Evolutionary conservation across 257 asterid species (phyloP), one percentile per base, ranked within the genome.

Genomic region (Solanum gracilifrons): DNA sequence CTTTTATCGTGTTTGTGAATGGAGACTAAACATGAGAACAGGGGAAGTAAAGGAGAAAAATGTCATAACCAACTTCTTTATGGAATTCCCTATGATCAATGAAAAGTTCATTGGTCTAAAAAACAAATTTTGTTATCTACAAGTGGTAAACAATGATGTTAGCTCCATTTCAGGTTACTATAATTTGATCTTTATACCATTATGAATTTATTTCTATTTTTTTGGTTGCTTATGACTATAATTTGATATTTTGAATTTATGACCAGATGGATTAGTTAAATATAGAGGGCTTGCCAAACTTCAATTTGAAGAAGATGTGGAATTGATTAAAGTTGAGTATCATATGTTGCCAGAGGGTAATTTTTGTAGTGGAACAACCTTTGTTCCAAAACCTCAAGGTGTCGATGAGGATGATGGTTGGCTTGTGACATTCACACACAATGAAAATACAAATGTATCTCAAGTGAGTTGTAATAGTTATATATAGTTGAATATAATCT

Each of bases 71-170:
- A 87, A 91, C 2, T 89, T 68, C 85, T 92, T 96, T 5, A 87
- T 95, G 96, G 98, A 95, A 13, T 93, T 95, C 39, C 98, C 98
- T 7, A 29, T 92, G 58, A 93, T 93, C 3, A 94, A 95, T 83
- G 94, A 93, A 35, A 88, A 86, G 32, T 90, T 90, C 29, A 86
- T 13, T 31, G 93, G 95, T 35, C 33, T 73, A 6, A 85, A 84
- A 79, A 93, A 92, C 77, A 88, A 90, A 77, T 94, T 82, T 71
- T 94, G 94, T 7, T 95, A 94, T 89, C 84, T 95, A 66, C 95
- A 93, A 76, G 89, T 92, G 58, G 86, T 87, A 87, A 86, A 91
- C 80, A 85, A 79, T 7, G 36, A 10, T 35, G 95, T 92, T 11
- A 93, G 96, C 89, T 89, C 94, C 36, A 86, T 10, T 13, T 87